Evolutionary conservation across 176 grass and related monocot species (phyloP).

Genomic region (Oryza punctata): DNA sequence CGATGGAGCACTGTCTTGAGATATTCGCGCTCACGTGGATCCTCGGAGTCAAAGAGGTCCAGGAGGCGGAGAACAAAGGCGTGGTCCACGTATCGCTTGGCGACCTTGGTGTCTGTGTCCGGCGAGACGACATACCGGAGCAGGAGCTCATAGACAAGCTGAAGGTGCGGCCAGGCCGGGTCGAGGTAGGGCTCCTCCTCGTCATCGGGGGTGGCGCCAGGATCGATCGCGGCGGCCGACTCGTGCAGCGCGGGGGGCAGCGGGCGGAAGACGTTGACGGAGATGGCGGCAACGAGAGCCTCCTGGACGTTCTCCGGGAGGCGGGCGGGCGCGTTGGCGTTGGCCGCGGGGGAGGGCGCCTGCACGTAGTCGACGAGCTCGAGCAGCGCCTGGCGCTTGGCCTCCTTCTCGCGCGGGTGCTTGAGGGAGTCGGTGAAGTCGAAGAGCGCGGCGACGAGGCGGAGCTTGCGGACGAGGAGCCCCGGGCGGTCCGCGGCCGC

Average conservation of each 20-base stretch:
- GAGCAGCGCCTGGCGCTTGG: slow-evolving; percentile 79
- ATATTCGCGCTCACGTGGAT: slow-evolving; percentile 86
- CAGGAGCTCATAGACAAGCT: slow-evolving; percentile 84
- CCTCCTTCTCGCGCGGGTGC: slow-evolving; percentile 77
- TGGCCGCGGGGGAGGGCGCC: slow-evolving; percentile 39
- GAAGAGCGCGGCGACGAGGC: slow-evolving; percentile 68
- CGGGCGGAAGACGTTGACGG: slow-evolving; percentile 73
- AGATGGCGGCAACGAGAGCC: slow-evolving; percentile 62
- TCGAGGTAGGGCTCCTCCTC: slow-evolving; percentile 93
- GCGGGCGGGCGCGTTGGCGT: slow-evolving; percentile 45
- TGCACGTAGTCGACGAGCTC: slow-evolving; percentile 89
- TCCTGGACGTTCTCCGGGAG: slow-evolving; percentile 78
- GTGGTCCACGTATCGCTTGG: slow-evolving; percentile 86
- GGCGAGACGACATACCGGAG: slow-evolving; percentile 81
- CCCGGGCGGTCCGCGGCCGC: slow-evolving; percentile 60
- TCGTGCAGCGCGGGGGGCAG: slow-evolving; percentile 71
- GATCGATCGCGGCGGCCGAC: slow-evolving; percentile 56
- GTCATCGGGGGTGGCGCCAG: slow-evolving; percentile 57
- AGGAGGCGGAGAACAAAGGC: slow-evolving; percentile 75
- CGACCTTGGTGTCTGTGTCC: slow-evolving; percentile 83
- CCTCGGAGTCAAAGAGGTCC: slow-evolving; percentile 82
- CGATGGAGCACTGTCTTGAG: slow-evolving; percentile 87
- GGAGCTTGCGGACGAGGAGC: slow-evolving; percentile 80
- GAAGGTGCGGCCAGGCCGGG: slow-evolving; percentile 77
- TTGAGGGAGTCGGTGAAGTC: slow-evolving; percentile 80